Evolutionary conservation across 2,329 filamentous ascomycete species (phyloP).

Genomic region (Ascochyta pisi): DNA sequence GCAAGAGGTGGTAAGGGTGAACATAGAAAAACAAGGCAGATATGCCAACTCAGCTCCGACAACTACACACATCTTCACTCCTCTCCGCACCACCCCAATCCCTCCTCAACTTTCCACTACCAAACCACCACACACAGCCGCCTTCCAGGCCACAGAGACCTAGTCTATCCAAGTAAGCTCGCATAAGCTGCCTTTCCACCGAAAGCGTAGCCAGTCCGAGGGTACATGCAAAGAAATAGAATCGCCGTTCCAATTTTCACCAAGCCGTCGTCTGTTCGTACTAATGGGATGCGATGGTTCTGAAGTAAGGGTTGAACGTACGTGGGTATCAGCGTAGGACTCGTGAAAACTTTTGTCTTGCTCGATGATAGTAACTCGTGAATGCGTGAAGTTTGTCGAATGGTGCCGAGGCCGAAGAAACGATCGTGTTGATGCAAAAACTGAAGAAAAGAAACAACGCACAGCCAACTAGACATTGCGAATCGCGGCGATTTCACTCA

Average conservation of each 20-base stretch:
- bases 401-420: conserved; percentile 42
- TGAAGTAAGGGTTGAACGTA: conserved; percentile 49
- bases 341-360: conserved; percentile 50
- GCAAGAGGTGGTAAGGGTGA: conserved; percentile 19
- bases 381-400: conserved; percentile 47
- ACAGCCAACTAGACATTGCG: neutral
- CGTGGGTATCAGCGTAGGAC: conserved; percentile 55
- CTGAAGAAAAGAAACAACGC: conserved; percentile 22
- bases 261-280: conserved; percentile 48
- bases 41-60: conserved; percentile 38
- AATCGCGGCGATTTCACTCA: conserved; percentile 30
- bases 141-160: conserved; percentile 37
- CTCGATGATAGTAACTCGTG: conserved; percentile 42
- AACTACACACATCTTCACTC: conserved; percentile 28
- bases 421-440: conserved; percentile 38
- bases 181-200: conserved; percentile 11
- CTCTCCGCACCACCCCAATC: conserved; percentile 19
- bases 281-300: conserved; percentile 48
- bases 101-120: conserved; percentile 30
- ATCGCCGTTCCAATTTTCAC: conserved; percentile 39
- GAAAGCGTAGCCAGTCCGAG: conserved; percentile 13
- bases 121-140: conserved; percentile 43
- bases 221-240: conserved; percentile 25
- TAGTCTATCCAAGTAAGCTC: conserved; percentile 36
- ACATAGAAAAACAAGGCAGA: conserved; percentile 27